Evolutionary conservation across 1,284 basidiomycete species (phyloP).

Genomic region (Ceratobasidium theobromae): DNA sequence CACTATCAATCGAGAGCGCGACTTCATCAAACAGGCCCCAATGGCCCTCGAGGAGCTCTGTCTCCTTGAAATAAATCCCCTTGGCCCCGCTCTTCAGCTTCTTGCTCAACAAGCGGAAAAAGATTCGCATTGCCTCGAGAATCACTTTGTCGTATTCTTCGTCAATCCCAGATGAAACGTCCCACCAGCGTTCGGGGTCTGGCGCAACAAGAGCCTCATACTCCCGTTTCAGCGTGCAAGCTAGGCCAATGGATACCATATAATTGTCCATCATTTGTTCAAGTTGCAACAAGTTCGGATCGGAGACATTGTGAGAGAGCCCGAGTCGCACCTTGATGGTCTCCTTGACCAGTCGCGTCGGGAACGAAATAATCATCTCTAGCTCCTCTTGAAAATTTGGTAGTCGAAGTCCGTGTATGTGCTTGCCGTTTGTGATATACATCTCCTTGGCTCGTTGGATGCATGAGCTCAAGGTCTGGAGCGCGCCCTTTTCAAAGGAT

Average conservation of each 20-base stretch:
- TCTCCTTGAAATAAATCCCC: constrained; percentile 95
- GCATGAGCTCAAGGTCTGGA: constrained; percentile 83
- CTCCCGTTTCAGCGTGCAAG: constrained; percentile 92
- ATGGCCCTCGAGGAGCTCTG: constrained; percentile 93
- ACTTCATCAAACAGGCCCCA: constrained; percentile 96
- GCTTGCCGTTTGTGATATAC: constrained; percentile 74
- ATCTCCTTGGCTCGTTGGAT: constrained; percentile 86
- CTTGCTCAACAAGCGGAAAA: constrained; percentile 94
- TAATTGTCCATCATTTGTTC: constrained; percentile 96
- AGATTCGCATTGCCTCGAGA: constrained; percentile 83
- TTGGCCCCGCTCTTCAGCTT: constrained; percentile 93
- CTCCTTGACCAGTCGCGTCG: constrained; percentile 91
- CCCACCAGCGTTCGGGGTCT: constrained; percentile 87
- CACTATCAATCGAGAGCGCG: constrained; percentile 84
- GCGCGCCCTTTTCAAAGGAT: constrained; percentile 91
- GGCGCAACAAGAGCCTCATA: constrained; percentile 87
- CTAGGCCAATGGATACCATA: constrained; percentile 87
- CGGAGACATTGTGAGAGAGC: constrained; percentile 86
- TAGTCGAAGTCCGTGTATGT: constrained; percentile 82
- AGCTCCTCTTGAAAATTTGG: constrained; percentile 92
- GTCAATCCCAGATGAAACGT: constrained; percentile 81
- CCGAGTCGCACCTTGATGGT: constrained; percentile 86
- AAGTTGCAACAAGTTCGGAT: constrained; percentile 87
- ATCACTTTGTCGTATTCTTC: constrained; percentile 90
- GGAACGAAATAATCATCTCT: constrained; percentile 92